A percentile compares a stretch with the other conserved stretches of the same genome.
Conservation (phyloP, 2,329 filamentous ascomycete species). For the Trichoderma cornu-damae region DNA sequence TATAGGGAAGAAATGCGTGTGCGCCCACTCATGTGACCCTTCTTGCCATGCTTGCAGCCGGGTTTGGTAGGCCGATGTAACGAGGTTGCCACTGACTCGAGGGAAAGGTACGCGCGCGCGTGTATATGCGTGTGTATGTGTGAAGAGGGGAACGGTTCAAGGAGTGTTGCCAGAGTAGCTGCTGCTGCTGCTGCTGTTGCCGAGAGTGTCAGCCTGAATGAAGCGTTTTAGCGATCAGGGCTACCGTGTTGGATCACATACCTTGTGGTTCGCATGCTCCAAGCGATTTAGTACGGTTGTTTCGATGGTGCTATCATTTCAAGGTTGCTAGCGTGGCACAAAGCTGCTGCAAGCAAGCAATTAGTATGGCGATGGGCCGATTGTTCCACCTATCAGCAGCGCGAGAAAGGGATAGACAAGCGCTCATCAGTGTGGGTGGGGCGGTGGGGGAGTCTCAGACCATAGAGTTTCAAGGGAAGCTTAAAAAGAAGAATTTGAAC, state of each 20-base stretch:
- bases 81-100: background rate
- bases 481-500: constrained; percentile 13
- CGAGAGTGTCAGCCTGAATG: background rate
- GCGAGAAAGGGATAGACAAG: background rate
- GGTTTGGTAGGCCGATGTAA: constrained; percentile 11
- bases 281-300: background rate
- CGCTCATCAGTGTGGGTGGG: background rate
- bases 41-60: background rate
- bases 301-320: background rate
- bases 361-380: background rate
- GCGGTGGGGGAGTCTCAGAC: too few species aligned
- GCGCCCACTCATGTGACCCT: background rate
- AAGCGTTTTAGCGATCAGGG: background rate
- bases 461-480: background rate
- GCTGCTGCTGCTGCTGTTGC: background rate
- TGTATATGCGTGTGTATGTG: too few species aligned
- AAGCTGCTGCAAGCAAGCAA: background rate
- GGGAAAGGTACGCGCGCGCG: too few species aligned
- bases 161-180: background rate
- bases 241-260: background rate
- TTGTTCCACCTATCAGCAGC: constrained; percentile 13
- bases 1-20: background rate
- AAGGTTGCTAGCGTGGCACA: constrained; percentile 1
- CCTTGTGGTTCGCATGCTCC: background rate
- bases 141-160: background rate